Evolutionary conservation across 306 rosid species (phyloP), one percentile per base, ranked within the genome.

Genomic region (Cicer judaicum): DNA sequence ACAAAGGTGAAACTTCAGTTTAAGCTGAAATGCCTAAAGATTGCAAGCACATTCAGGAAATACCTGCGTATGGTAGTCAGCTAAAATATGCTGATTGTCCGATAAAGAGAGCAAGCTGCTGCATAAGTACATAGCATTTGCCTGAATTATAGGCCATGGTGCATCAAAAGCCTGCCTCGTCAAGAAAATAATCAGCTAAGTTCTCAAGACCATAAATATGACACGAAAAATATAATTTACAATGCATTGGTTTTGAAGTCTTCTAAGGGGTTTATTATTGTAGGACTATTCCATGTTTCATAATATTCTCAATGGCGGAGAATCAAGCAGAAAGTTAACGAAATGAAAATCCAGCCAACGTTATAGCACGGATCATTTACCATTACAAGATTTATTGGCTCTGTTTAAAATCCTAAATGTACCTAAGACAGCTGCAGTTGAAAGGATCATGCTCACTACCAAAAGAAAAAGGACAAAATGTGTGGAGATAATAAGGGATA

Each of bases 91-190:
- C 72, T 84, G 94, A 84, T 86, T 89, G 65, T 89, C 92, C 3
- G 94, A 88, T 39, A 83, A 72, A 69, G 90, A 89, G 18, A 94
- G 90, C 83, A 94, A 84, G 84, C 98, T 84, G 78, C 97, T 83
- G 36, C 89, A 82, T 77, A 91, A 90, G 91, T 94, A 94, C 74
- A 90, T 82, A 61, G 98, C 98, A 84, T 94, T 94, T 79, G 98
- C 97, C 72, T 94, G 97, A 73, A 94, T 86, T 81, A 83, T 75
- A 46, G 98, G 96, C 98, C 94, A 94, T 8, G 97, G 94, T 75
- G 98, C 97, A 81, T 94, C 98, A 68, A 91, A 88, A 73, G 97
- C 98, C 98, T 94, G 97, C 81, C 70, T 56, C 86, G 75, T 76
- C 70, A 80, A 79, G 75, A 79, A 76, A 71, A 41, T n/a, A 44